Evolutionary conservation across 2,329 filamentous ascomycete genomes (phyloP), one percentile per base, ranked within the genome.

Genomic region (Graphilbum ipis-grandicollis): DNA sequence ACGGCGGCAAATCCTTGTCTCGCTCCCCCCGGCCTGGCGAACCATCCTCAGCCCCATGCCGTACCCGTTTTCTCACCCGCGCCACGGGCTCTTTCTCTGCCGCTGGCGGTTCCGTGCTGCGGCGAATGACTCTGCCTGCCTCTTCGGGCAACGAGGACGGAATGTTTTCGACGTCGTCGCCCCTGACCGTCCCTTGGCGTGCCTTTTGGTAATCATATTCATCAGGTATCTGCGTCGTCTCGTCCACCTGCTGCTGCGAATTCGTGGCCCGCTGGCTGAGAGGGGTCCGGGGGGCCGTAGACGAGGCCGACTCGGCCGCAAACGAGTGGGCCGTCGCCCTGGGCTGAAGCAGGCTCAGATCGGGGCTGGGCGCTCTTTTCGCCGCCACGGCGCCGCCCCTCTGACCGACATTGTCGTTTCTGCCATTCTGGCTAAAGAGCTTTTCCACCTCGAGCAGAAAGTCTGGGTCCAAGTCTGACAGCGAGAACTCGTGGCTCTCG

Each of bases 101-200:
- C n/a, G n/a, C n/a, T n/a, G n/a, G n/a, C n/a, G 3, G 21, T 9
- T 15, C 21, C 13, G 19, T 23, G 5, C 10, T 10, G 6, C 10
- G 26, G 10, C 8, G 5, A 9, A 39, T 18, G 19, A 40, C 29
- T 5, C 36, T 38, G 3, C 41, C 43, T 6, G 39, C 23, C 35
- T 45, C 43, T 15, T 45, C 43, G 6, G 41, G 43, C 15, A 42
- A 33, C 4, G 43, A 45, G 5, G 43, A 43, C 2, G 43, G 43
- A 3, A 45, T 35, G 26, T 41, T 18, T 6, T 13, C 31, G 5
- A 15, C n/a, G n/a, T 28, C 29, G 15, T 18, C n/a, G n/a, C n/a
- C n/a, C n/a, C n/a, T n/a, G n/a, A n/a, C n/a, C n/a, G n/a, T n/a
- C n/a, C n/a, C n/a, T n/a, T n/a, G n/a, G n/a, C n/a, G n/a, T n/a